A percentile compares a stretch with the other conserved stretches of the same genome.
phyloP scores from a whole-genome alignment of 2,329 filamentous ascomycete genomes.

The Periconia macrospinosa region DNA sequence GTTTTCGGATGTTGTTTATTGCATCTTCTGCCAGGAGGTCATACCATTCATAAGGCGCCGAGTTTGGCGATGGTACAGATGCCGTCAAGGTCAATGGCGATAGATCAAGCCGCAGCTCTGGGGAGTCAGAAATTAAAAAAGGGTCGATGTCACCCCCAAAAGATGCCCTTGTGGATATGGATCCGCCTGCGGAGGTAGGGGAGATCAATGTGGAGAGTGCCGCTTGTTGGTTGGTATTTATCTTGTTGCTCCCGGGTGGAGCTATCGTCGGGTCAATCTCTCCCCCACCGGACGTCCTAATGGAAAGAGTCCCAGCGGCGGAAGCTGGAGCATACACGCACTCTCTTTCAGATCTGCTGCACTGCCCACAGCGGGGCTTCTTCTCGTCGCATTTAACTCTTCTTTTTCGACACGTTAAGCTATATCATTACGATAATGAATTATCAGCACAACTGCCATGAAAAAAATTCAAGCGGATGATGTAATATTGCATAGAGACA shows the following conservation, averaged over 20 bases:
- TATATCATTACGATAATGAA: conserved; percentile 12
- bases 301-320: too few relatives aligned
- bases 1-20: conserved; percentile 39
- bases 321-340: conserved; percentile 41
- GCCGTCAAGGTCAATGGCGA: conserved; percentile 31
- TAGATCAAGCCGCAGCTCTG: conserved; percentile 34
- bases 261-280: conserved; percentile 10
- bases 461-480: too few relatives aligned
- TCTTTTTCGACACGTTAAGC: conserved; percentile 49
- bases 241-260: conserved; percentile 4
- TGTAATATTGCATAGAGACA: too few relatives aligned
- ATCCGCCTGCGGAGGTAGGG: conserved; percentile 8
- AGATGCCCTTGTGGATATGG: conserved; percentile 20
- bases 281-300: too few relatives aligned
- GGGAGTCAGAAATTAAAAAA: conserved; percentile 24
- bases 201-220: conserved; percentile 17
- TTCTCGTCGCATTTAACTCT: conserved; percentile 57
- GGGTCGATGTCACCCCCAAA: conserved; percentile 22
- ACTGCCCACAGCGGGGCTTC: conserved; percentile 49
- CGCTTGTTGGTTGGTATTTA: conserved; percentile 12
- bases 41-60: conserved; percentile 54
- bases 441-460: too few relatives aligned
- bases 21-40: conserved; percentile 52
- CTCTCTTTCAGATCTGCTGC: conserved; percentile 47
- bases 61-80: conserved; percentile 44